These are phyloP conservation scores for Penicillium sp. DNA, from an alignment of 2,329 filamentous ascomycete species.

Conservation along the genomic window DNA sequence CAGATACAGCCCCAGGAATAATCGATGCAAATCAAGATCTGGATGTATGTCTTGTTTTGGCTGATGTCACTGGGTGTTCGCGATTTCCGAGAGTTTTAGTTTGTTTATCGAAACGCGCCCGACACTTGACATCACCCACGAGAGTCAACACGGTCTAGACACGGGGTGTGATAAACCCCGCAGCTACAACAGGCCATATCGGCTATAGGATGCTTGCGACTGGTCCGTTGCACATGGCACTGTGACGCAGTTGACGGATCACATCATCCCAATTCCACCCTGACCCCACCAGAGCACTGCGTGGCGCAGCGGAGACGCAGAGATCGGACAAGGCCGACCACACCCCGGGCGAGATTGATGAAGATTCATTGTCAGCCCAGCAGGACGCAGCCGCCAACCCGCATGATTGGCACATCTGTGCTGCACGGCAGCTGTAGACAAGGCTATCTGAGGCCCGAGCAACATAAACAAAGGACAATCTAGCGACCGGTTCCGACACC, in stretches of 20 bases:
- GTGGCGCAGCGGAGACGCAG: conserved; percentile 13
- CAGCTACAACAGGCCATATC: conserved; percentile 17
- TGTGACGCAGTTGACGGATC: conserved; percentile 23
- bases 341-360: conserved; percentile 5
- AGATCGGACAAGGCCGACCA: conserved; percentile 15
- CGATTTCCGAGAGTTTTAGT: conserved; percentile 13
- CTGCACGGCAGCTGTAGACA: conserved; percentile 5
- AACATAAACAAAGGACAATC: conserved; percentile 1
- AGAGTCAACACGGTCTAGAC: conserved; percentile 7
- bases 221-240: conserved; percentile 23
- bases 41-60: neutral
- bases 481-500: neutral
- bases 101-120: conserved; percentile 22
- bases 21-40: neutral
- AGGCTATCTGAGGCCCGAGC: conserved; percentile 4
- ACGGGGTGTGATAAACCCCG: conserved; percentile 24
- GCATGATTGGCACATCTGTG: conserved; percentile 12
- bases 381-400: conserved; percentile 6
- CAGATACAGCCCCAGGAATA: neutral
- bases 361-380: conserved; percentile 4
- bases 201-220: conserved; percentile 15
- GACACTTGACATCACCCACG: conserved; percentile 20
- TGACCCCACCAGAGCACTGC: conserved; percentile 17
- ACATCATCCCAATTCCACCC: conserved; percentile 17
- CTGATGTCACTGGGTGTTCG: conserved; percentile 17